These are phyloP conservation scores for Chlorella sorokiniana DNA, from an alignment of 139 green algal species.

Conservation along the genomic window DNA sequence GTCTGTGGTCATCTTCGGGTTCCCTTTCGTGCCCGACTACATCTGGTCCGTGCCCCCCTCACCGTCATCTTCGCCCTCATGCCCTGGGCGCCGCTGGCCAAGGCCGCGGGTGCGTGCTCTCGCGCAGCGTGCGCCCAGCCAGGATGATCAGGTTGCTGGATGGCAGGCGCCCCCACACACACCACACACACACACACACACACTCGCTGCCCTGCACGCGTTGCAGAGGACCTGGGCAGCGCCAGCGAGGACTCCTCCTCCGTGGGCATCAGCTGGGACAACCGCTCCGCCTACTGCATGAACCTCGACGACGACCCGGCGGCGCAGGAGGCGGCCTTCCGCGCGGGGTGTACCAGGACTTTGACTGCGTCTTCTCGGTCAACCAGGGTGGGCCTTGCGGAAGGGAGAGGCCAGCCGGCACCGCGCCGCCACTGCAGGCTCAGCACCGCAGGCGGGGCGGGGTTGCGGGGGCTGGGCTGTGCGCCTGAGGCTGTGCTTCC, in stretches of 20 bases:
- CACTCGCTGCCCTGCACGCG: not conserved
- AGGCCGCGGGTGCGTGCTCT: slow-evolving; percentile 59
- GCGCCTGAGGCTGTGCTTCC: no score
- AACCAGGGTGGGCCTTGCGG: not conserved
- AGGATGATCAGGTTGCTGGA: no score
- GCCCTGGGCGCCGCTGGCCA: slow-evolving; percentile 83
- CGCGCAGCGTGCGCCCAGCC: not conserved
- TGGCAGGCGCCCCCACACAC: not conserved
- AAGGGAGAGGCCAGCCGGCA: not conserved
- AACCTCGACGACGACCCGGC: slow-evolving; percentile 33
- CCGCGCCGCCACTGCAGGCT: no score
- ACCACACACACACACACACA: not conserved
- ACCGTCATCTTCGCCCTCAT: slow-evolving; percentile 80
- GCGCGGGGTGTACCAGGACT: slow-evolving; percentile 58
- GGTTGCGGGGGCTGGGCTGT: no score
- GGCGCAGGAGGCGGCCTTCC: slow-evolving; percentile 13
- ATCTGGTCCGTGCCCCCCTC: slow-evolving; percentile 36
- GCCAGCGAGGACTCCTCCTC: slow-evolving; percentile 47
- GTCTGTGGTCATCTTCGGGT: slow-evolving; percentile 55
- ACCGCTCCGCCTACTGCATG: slow-evolving; percentile 38
- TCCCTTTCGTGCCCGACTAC: slow-evolving; percentile 55
- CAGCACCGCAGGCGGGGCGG: no score
- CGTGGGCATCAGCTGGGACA: slow-evolving; percentile 53
- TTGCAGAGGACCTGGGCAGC: slow-evolving; percentile 62
- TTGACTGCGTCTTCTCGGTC: slow-evolving; percentile 74